Conservation (phyloP, 371 early-diverging fungal species). For the Haplosporangium sp. region DNA sequence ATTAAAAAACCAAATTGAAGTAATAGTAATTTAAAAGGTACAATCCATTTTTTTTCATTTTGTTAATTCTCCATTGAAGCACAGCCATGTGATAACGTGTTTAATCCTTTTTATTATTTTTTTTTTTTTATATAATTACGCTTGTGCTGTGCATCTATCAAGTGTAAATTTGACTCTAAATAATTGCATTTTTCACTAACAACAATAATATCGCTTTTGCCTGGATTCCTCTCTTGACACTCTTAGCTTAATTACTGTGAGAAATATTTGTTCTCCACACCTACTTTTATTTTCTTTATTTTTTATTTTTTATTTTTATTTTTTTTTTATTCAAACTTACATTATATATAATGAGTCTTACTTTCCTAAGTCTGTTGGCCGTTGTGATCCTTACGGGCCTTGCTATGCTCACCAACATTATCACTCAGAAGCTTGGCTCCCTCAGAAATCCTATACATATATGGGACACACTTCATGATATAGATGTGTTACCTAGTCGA, state of each 20-base stretch:
- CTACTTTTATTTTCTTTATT: background rate
- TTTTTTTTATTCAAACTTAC: background rate
- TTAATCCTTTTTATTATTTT: background rate
- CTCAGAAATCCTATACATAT: constrained; percentile 44
- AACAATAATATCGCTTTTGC: too few species aligned
- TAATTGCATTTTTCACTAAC: too few species aligned
- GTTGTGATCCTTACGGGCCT: constrained; percentile 17
- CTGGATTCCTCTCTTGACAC: too few species aligned
- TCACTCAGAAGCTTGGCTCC: constrained; percentile 35
- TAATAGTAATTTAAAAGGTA: background rate
- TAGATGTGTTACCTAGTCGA: constrained; percentile 41
- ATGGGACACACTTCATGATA: constrained; percentile 37
- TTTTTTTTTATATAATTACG: too few species aligned
- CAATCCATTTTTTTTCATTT: background rate
- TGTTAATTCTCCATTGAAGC: background rate
- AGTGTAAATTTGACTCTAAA: too few species aligned
- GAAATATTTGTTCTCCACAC: too few species aligned
- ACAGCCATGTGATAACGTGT: constrained; percentile 16
- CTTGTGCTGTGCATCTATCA: too few species aligned
- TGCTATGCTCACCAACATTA: constrained; percentile 11
- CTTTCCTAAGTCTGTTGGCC: constrained; percentile 19
- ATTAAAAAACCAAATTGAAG: too few species aligned
- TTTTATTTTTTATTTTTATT: background rate
- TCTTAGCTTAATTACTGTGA: too few species aligned
- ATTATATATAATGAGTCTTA: constrained; percentile 12